Evolutionary conservation across 2,329 filamentous ascomycete genomes (phyloP).

Genomic region (Arthroderma sp.): DNA sequence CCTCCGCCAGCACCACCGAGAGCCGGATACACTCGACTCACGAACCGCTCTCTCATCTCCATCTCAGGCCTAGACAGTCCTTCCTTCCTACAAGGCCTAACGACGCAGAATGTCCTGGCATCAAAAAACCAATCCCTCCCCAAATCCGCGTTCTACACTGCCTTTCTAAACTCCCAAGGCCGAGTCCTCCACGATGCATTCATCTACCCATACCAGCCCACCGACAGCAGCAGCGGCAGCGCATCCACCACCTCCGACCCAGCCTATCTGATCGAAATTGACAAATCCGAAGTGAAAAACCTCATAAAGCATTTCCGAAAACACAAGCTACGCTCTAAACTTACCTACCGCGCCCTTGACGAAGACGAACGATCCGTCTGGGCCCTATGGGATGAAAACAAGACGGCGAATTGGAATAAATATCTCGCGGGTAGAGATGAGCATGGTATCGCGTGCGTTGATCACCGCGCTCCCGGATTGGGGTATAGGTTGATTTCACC

Average conservation of each 20-base stretch:
- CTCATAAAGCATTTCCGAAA: slow-evolving; percentile 63
- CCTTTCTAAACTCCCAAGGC: slow-evolving; percentile 75
- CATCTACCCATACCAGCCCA: slow-evolving; percentile 53
- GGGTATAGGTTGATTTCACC: slow-evolving; percentile 25
- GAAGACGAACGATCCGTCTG: slow-evolving; percentile 55
- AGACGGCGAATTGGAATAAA: slow-evolving; percentile 15
- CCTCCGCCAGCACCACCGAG: slow-evolving; percentile 23
- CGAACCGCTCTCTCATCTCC: slow-evolving; percentile 66
- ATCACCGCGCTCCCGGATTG: slow-evolving; percentile 28
- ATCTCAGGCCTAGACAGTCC: slow-evolving; percentile 66
- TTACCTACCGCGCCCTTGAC: slow-evolving; percentile 54
- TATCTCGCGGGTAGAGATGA: slow-evolving; percentile 1
- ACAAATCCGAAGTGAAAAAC: slow-evolving; percentile 48
- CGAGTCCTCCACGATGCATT: slow-evolving; percentile 82
- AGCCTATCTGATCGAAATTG: slow-evolving; percentile 69
- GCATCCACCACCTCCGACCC: slow-evolving; percentile 12
- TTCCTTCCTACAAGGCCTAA: slow-evolving; percentile 76
- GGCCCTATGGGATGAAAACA: slow-evolving; percentile 55
- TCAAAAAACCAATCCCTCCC: slow-evolving; percentile 23
- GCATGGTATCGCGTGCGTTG: slow-evolving; percentile 22
- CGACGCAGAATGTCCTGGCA: slow-evolving; percentile 56
- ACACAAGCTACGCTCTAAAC: slow-evolving; percentile 74
- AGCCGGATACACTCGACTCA: slow-evolving; percentile 41
- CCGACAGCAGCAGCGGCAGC: slow-evolving; percentile 12
- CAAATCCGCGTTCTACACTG: slow-evolving; percentile 54